These are phyloP conservation scores for Spizellomyces punctatus DNA, from an alignment of 192 early-diverging fungal species.

Conservation along the genomic window DNA sequence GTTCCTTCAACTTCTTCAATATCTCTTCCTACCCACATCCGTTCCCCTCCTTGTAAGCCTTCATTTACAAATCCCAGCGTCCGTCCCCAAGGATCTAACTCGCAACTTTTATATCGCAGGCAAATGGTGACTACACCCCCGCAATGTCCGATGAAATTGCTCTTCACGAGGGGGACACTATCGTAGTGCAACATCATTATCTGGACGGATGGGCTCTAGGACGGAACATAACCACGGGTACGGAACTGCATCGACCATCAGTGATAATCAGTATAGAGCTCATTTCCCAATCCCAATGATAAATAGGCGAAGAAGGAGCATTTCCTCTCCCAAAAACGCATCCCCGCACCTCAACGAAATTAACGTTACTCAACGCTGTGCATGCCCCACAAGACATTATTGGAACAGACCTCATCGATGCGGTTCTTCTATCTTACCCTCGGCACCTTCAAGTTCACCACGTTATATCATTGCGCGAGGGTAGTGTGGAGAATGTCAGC, in stretches of 20 bases:
- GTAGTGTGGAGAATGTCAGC: no score
- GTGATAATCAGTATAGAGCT: no score
- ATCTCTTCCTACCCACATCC: conserved; percentile 32
- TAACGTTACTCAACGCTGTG: no score
- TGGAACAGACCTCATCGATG: no score
- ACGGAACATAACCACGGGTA: conserved; percentile 22
- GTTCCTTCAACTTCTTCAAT: conserved; percentile 17
- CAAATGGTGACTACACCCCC: conserved; percentile 13
- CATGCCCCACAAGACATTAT: no score
- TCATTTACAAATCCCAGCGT: no score
- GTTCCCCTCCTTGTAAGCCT: conserved; percentile 12
- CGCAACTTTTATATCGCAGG: background rate
- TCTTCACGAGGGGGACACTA: conserved; percentile 22
- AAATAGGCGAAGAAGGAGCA: conserved; percentile 7
- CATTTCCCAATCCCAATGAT: no score
- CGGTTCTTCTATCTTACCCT: no score
- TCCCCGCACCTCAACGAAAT: background rate
- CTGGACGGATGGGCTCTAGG: conserved; percentile 42
- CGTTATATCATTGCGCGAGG: no score
- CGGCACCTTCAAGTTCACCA: no score
- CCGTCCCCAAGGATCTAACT: no score
- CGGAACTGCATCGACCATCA: no score
- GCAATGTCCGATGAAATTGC: conserved; percentile 29
- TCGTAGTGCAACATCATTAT: conserved; percentile 25
- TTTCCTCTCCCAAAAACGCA: conserved; percentile 36